These are phyloP conservation scores for Chloranthus sessilifolius DNA, from an alignment of 164 flowering plant species.

Conservation along the genomic window DNA sequence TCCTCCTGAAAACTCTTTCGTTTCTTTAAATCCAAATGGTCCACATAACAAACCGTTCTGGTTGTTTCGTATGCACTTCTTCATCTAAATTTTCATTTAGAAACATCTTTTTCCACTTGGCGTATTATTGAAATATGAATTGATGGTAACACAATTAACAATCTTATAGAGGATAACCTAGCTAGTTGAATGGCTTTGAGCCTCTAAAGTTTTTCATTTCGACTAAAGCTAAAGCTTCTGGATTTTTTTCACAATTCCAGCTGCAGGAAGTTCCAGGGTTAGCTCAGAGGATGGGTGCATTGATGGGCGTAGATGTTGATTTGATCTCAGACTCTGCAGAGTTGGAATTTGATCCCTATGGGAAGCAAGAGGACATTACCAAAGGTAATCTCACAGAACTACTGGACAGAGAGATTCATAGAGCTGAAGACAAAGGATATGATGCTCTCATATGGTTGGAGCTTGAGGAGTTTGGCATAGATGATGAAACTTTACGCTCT, in stretches of 20 bases:
- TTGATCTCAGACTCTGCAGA: slow-evolving; percentile 31
- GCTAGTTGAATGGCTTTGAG: too few species aligned
- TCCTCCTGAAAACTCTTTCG: too few species aligned
- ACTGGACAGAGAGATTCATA: slow-evolving; percentile 44
- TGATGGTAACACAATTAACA: too few species aligned
- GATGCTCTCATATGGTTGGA: slow-evolving; percentile 72
- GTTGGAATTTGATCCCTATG: slow-evolving; percentile 11
- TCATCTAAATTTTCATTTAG: too few species aligned
- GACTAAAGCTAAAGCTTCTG: neutral
- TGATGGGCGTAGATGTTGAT: slow-evolving; percentile 85
- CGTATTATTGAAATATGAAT: too few species aligned
- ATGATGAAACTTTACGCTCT: slow-evolving; percentile 62
- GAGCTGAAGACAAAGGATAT: slow-evolving; percentile 40
- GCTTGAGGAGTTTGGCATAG: slow-evolving; percentile 82
- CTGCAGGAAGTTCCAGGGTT: slow-evolving; percentile 80
- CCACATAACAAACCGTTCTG: too few species aligned
- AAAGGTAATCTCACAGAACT: slow-evolving; percentile 33
- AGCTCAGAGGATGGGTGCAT: slow-evolving; percentile 85
- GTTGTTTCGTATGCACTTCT: too few species aligned
- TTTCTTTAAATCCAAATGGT: too few species aligned
- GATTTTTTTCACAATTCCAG: slow-evolving; percentile 33
- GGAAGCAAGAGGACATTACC: slow-evolving; percentile 13
- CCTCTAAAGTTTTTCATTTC: neutral
- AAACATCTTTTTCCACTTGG: too few species aligned
- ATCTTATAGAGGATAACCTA: too few species aligned